Base-by-base conservation (phyloP, 768 basidiomycete genomes). In the Chalciporus sphaerocephalus region DNA sequence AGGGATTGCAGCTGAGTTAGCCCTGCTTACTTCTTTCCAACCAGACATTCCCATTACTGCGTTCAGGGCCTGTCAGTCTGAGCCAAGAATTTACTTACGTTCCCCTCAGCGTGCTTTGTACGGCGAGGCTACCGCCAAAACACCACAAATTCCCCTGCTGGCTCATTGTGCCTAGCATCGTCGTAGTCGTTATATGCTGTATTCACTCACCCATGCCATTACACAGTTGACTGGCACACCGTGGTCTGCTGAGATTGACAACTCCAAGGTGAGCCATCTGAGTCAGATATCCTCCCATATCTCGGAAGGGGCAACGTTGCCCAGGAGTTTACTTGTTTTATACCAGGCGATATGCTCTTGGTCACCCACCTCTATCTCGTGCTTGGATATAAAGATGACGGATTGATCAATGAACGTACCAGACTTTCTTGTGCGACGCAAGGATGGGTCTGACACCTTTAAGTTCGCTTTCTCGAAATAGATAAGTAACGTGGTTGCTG, bases 321-420 rank as follows among this genome's bases (percentile, higher is more conserved):
- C n/a, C n/a, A n/a, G n/a, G n/a, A n/a, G n/a, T n/a, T n/a, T 25
- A 24, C 42, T 6, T 48, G 44, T 21, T 18, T 59, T n/a, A 24
- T 58, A 6, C 48, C 51, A 7, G 60, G 57, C 40, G 59, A 62
- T 17, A 34, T 63, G 2, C 48, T 60, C 17, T 52, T 62, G 25
- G 40, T 62, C 34, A 64, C 62, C 6, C 53, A 61, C 27, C 22
- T 61, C 30, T 61, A 64, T 42, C 54, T 61, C 16, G 35, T 51
- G 11, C 33, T 62, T 6, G 33, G 50, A 22, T 27, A 12, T 30
- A 23, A 23, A 9, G n/a, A 6, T 9, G 27, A 24, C 17, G 22
- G 21, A 5, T 9, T 21, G 11, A 1, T 1, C 6, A 7, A 47
- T 18, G 40, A 20, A 3, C 11, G 3, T 6, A 6, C 38, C 1